Percentiles rank a stretch among this genome's conserved stretches.
phyloP scores from a whole-genome alignment of 2,329 filamentous ascomycete genomes.

The Alternaria arborescens region DNA sequence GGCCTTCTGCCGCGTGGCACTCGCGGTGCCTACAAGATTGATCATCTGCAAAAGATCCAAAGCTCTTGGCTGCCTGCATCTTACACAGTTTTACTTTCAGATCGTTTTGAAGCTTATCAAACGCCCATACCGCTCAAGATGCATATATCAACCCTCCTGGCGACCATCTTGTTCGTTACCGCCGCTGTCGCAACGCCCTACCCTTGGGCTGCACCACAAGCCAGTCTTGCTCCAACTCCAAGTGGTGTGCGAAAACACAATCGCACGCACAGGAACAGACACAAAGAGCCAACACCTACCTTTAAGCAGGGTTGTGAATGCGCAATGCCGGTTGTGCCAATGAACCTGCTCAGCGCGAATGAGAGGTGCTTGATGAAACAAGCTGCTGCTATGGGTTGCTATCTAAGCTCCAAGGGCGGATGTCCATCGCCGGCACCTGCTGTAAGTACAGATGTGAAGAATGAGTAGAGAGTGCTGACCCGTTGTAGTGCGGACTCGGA shows the following conservation, averaged over 20 bases:
- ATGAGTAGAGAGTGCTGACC: conserved; percentile 1
- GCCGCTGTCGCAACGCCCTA: conserved; percentile 27
- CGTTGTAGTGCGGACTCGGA: conserved; percentile 21
- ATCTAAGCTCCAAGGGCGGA: conserved; percentile 24
- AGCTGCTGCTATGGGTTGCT: conserved; percentile 27
- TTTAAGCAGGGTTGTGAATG: conserved; percentile 40
- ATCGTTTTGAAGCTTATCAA: background rate
- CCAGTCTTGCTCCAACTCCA: conserved; percentile 10
- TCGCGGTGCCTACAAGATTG: background rate
- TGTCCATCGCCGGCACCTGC: conserved; percentile 30
- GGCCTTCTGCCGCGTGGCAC: conserved; percentile 13
- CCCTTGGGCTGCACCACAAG: conserved; percentile 25
- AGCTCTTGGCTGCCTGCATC: conserved; percentile 7
- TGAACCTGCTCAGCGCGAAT: conserved; percentile 30
- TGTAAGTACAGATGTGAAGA: conserved; percentile 8
- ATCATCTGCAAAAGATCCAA: background rate
- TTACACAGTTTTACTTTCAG: background rate
- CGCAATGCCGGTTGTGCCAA: conserved; percentile 35
- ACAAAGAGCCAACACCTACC: conserved; percentile 37
- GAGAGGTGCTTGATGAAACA: conserved; percentile 34
- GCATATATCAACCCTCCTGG: conserved; percentile 24
- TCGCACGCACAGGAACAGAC: conserved; percentile 23
- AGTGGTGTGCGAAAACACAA: conserved; percentile 7
- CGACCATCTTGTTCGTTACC: conserved; percentile 25
- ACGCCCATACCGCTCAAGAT: conserved; percentile 16